A percentile compares a stretch with the other conserved stretches of the same genome.
phyloP scores from a whole-genome alignment of 2,329 filamentous ascomycete genomes.

The Stachybotrys chlorohalonatus region DNA sequence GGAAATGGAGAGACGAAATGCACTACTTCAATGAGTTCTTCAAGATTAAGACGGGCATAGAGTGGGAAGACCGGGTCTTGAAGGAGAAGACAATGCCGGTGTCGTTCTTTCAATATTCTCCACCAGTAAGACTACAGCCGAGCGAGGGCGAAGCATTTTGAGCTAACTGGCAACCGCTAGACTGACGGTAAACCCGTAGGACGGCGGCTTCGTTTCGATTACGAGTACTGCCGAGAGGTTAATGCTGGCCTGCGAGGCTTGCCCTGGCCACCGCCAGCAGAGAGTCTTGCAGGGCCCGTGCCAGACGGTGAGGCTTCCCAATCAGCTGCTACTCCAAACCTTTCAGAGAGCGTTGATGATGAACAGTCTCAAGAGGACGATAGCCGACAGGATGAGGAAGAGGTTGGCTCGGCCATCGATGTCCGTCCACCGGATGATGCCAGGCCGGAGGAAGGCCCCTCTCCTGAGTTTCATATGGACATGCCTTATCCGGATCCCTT shows the following conservation, averaged over 20 bases:
- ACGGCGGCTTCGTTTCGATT: slow-evolving; percentile 19
- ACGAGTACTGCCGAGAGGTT: slow-evolving; percentile 22
- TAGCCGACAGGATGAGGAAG: not conserved
- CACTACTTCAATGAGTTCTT: slow-evolving; percentile 49
- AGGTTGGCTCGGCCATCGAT: not conserved
- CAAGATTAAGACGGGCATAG: slow-evolving; percentile 42
- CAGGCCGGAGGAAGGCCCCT: not conserved
- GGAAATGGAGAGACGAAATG: slow-evolving; percentile 34
- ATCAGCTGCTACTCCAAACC: not conserved
- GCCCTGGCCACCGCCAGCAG: slow-evolving; percentile 12
- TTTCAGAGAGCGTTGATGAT: not conserved
- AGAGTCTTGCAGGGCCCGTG: not conserved
- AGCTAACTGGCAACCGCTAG: slow-evolving; percentile 11
- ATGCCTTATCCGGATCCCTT: too few species aligned
- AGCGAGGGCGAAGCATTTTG: not conserved
- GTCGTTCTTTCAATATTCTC: slow-evolving; percentile 32
- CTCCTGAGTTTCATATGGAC: not conserved
- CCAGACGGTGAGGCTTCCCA: not conserved
- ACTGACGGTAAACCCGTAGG: slow-evolving; percentile 28
- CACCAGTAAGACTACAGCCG: slow-evolving; percentile 29
- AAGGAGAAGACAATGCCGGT: slow-evolving; percentile 19
- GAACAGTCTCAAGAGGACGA: not conserved
- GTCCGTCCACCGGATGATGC: not conserved
- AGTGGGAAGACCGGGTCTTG: slow-evolving; percentile 48
- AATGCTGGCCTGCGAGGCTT: slow-evolving; percentile 21